Base-by-base conservation (phyloP, 2,329 filamentous ascomycete species). In the Colletotrichum chlorophyti region DNA sequence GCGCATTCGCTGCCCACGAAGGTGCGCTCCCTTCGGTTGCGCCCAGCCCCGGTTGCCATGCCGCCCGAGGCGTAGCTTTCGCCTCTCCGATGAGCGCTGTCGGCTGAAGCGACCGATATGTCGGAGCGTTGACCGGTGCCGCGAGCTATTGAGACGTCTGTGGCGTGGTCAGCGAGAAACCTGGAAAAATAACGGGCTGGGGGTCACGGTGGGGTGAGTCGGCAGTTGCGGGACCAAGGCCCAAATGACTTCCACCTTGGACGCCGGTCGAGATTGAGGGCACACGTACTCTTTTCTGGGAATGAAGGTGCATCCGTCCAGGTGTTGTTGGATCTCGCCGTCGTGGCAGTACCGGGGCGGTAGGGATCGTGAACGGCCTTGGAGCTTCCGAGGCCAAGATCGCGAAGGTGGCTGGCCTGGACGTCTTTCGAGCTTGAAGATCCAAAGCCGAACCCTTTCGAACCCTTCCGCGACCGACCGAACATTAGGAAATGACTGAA, bases 1-100 rank as follows among this genome's bases (percentile, higher is more conserved):
- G 93, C 91, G 76, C 95, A 99, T 77, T 96, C 91, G 72, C 88
- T 93, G 41, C 95, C 95, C 52, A 98, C 91, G 76, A 97, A 98
- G 2, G 94, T 99, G 71, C 95, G 86, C 76, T 98, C 94, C 70
- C 93, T 85, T 70, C 95, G 88, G 68, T 85, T 88, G 19, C 91
- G 84, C 69, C 97, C 92, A 49, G 89, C 68, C 41, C 72, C 74
- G 61, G 73, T 76, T 29, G 76, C 68, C 76, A 78, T 78, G 38
- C 47, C 58, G 65, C 75, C 70, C 71, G 60, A 60, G 11, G 57
- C 45, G 54, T 66, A 65, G 61, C 53, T 62, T 19, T 55, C 64
- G 21, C 31, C 76, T 76, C 65, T 77, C 75, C 59, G 76, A 69
- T 61, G 75, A 66, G 53, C 66, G 61, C 70, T 74, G 17, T 64